Base-by-base conservation (phyloP, 495 filamentous ascomycete species). In the Talaromyces trachyspermus region DNA sequence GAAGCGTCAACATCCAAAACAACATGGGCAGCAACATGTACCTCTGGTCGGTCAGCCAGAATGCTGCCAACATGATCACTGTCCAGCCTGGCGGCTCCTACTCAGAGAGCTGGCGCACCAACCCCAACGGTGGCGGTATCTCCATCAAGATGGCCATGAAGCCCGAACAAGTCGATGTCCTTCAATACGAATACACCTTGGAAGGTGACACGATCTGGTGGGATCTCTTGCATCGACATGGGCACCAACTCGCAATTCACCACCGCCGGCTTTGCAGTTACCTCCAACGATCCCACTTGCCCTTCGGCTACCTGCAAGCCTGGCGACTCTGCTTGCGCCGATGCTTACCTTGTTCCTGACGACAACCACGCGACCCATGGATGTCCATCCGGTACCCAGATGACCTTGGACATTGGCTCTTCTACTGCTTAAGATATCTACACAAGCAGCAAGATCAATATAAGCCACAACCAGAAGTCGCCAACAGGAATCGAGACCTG, bases 281-380 rank as follows among this genome's bases (percentile, higher is more conserved):
- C 56, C n/a, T 67, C 66, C 39, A 61, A 62, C 20, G 48, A 60
- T 33, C 44, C 30, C 23, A 37, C 26, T 25, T 73, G 70, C 60
- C 66, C 66, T 26, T 46, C 54, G 22, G 68, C 68, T 27, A 55
- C 61, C 48, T 73, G 70, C 56, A 33, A 49, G 38, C 63, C 70
- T 35, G 68, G 68, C 23, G 66, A 73, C 43, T 26, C 47, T 24
- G 40, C 50, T 33, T 73, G 70, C 53, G 53, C 61, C n/a, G 65
- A 61, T 43, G 70, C 70, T 42, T 73, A 73, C 55, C 59, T 70
- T 53, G 46, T 60, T 48, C 65, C 65, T n/a, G 61, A 58, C 17
- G 68, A 71, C 55, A 59, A 73, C 59, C 60, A 70, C 20, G 70
- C 70, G 37, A 73, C 70, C 26, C 70, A 73, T 55, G 68, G 70